Evolutionary conservation across 305 asterid genomes (phyloP).

Genomic region (Plantago lanceolata): DNA sequence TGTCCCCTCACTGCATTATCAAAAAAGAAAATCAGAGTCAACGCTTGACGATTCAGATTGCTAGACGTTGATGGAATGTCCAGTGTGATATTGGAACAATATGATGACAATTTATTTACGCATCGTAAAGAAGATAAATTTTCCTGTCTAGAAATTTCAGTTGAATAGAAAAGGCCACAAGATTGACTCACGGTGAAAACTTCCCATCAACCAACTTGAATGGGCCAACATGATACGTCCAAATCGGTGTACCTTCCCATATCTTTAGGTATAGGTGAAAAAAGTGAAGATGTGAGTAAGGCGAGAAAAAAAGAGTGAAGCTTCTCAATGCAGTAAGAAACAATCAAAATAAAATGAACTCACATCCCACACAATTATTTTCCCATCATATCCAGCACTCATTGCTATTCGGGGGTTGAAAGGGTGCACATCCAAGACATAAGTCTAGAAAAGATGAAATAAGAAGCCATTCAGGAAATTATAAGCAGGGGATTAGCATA

Average conservation of each 20-base stretch:
- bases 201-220: conserved; percentile 94
- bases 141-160: not conserved
- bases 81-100: not conserved
- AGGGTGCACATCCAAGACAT: conserved; percentile 96
- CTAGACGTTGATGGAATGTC: not conserved
- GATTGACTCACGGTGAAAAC: conserved; percentile 87
- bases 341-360: conserved; percentile 34
- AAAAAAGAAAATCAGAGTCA: not conserved
- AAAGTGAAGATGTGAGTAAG: conserved; percentile 22
- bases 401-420: conserved; percentile 96
- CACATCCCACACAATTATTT: conserved; percentile 98
- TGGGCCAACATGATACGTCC: conserved; percentile 77
- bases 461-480: conserved; percentile 12
- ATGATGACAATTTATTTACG: not conserved
- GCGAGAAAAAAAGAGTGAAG: conserved; percentile 14
- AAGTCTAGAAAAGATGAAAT: conserved; percentile 51
- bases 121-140: not conserved
- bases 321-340: conserved; percentile 19
- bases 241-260: conserved; percentile 94
- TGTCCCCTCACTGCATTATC: conserved; percentile 44
- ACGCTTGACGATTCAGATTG: not conserved
- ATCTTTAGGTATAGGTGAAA: conserved; percentile 42
- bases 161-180: not conserved
- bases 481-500: conserved; percentile 3
- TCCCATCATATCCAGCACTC: conserved; percentile 99